Percentiles rank a stretch among this genome's conserved stretches.
Conservation (phyloP, 305 asterid genomes). For the Rubia tinctorum region DNA sequence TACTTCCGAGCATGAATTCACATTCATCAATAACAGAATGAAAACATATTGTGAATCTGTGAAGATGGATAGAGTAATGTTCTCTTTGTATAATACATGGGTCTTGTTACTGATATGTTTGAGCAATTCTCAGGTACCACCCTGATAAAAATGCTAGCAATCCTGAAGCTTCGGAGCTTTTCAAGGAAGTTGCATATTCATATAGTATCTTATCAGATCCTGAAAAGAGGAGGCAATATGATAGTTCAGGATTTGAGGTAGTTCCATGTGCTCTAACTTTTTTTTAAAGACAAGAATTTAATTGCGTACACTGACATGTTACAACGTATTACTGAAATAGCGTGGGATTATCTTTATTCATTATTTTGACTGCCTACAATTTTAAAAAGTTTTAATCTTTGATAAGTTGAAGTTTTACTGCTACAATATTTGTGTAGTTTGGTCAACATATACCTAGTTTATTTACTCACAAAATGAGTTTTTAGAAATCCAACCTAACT, state of each 20-base stretch:
- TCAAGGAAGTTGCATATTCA: conserved; percentile 98
- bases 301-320: neutral
- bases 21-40: neutral
- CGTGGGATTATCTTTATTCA: neutral
- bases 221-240: conserved; percentile 92
- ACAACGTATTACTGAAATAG: neutral
- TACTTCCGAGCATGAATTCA: neutral
- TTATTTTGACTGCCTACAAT: neutral
- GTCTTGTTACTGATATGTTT: conserved; percentile 17
- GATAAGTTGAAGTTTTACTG: neutral
- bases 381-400: neutral
- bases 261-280: conserved; percentile 6
- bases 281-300: neutral
- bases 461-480: conserved; percentile 3
- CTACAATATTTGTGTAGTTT: neutral
- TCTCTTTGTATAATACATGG: conserved; percentile 1
- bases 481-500: neutral
- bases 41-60: neutral
- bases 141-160: conserved; percentile 96
- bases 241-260: conserved; percentile 91
- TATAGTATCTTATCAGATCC: conserved; percentile 95
- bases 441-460: neutral
- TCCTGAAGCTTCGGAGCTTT: conserved; percentile 97
- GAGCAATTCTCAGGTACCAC: conserved; percentile 68
- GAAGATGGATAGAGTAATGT: neutral